phyloP scores from a whole-genome alignment of 75 land plant species.

The Adiantum capillusveneris region DNA sequence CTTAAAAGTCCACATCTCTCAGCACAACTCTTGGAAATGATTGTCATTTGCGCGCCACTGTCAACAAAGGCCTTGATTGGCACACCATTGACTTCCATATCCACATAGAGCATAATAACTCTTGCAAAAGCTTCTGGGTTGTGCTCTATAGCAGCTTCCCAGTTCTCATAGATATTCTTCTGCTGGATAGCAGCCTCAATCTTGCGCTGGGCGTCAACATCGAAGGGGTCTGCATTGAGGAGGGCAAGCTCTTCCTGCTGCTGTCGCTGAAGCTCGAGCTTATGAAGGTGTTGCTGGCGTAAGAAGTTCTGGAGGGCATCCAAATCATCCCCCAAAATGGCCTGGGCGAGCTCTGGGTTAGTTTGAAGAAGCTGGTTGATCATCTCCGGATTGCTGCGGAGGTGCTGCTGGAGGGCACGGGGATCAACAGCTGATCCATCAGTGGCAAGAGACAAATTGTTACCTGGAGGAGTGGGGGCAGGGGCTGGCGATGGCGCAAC shows the following conservation, averaged over 20 bases:
- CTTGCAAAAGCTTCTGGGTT: slow-evolving; percentile 97
- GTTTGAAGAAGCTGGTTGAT: slow-evolving; percentile 73
- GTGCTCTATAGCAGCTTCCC: slow-evolving; percentile 95
- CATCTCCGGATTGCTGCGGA: slow-evolving; percentile 48
- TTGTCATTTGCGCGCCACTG: slow-evolving; percentile 97
- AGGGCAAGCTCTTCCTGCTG: slow-evolving; percentile 23
- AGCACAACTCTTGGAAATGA: slow-evolving; percentile 91
- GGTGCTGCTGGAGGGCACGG: slow-evolving; percentile 63
- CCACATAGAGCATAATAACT: slow-evolving; percentile 98
- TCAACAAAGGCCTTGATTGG: slow-evolving; percentile 99
- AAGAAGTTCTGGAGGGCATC: slow-evolving; percentile 55
- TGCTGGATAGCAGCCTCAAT: slow-evolving; percentile 96
- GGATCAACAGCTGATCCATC: slow-evolving; percentile 96
- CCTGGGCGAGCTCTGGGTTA: slow-evolving; percentile 68
- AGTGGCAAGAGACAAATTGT: slow-evolving; percentile 49
- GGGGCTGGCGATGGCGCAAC: slow-evolving; percentile 6
- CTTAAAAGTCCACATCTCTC: slow-evolving; percentile 96
- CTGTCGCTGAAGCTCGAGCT: slow-evolving; percentile 51
- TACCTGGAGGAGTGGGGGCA: slow-evolving; percentile 19
- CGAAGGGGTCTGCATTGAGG: slow-evolving; percentile 96
- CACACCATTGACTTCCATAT: slow-evolving; percentile 97
- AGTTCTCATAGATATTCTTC: slow-evolving; percentile 95
- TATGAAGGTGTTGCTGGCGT: slow-evolving; percentile 54
- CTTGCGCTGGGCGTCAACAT: slow-evolving; percentile 89
- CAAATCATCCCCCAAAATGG: slow-evolving; percentile 54